These are phyloP conservation scores for Pseudopyrenochaeta lycopersici DNA, from an alignment of 2,329 filamentous ascomycete species.

Conservation along the genomic window DNA sequence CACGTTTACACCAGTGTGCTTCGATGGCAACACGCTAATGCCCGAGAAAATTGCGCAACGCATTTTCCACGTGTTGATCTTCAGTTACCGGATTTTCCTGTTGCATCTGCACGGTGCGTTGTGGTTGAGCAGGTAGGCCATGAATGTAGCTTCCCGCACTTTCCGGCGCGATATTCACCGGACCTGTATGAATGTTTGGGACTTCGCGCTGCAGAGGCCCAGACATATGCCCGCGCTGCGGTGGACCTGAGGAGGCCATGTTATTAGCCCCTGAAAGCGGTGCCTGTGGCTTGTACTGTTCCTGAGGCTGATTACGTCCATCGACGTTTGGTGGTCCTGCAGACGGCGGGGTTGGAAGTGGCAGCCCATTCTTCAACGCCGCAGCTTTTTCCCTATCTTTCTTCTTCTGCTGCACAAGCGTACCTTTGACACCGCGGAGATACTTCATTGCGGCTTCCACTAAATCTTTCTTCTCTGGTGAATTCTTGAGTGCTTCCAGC, in stretches of 20 bases:
- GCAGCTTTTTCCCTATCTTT: slow-evolving; percentile 41
- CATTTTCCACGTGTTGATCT: slow-evolving; percentile 37
- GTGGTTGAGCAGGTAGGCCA: slow-evolving; percentile 8
- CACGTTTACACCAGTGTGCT: background rate
- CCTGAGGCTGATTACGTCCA: background rate
- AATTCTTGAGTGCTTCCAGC: slow-evolving; percentile 68
- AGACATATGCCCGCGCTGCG: background rate
- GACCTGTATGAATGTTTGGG: background rate
- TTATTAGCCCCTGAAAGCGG: background rate
- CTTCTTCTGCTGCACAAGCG: slow-evolving; percentile 64
- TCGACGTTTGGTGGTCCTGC: slow-evolving; percentile 1
- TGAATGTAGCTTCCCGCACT: slow-evolving; percentile 14
- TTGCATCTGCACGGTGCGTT: slow-evolving; percentile 19
- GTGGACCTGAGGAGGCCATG: background rate
- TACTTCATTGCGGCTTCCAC: slow-evolving; percentile 66
- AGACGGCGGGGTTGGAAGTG: background rate
- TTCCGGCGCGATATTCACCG: background rate
- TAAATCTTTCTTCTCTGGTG: slow-evolving; percentile 63
- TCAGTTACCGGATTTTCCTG: slow-evolving; percentile 14
- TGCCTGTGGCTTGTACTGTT: background rate
- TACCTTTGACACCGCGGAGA: slow-evolving; percentile 64
- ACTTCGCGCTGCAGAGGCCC: background rate
- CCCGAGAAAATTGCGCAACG: slow-evolving; percentile 35
- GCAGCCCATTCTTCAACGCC: slow-evolving; percentile 5
- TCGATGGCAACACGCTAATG: background rate